A percentile compares a stretch with the other conserved stretches of the same genome.
Evolutionary conservation across 2,329 filamentous ascomycete genomes (phyloP).

Genomic region (Albophoma yamanashiensis): DNA sequence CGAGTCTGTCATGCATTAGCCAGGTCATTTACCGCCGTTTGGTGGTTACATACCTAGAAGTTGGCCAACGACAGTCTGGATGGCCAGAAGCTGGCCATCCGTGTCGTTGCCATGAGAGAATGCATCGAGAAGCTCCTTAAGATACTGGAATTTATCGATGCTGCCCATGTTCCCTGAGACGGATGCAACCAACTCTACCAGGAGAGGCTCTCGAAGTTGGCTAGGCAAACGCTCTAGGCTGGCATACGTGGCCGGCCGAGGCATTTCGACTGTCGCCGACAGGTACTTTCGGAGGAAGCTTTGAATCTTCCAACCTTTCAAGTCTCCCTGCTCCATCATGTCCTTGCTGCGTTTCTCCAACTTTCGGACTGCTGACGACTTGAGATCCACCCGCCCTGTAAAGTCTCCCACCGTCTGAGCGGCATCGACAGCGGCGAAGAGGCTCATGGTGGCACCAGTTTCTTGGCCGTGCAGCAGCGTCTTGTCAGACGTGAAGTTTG

Average conservation of each 20-base stretch:
- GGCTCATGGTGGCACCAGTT: conserved; percentile 11
- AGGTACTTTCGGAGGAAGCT: conserved; percentile 30
- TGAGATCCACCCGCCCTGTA: conserved; percentile 11
- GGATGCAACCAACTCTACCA: conserved; percentile 19
- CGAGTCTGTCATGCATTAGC: conserved; percentile 11
- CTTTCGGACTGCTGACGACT: conserved; percentile 20
- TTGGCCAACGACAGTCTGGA: conserved; percentile 29
- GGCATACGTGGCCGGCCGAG: conserved; percentile 23
- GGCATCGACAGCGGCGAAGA: conserved; percentile 23
- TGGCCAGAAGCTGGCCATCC: conserved; percentile 31
- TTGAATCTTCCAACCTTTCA: conserved; percentile 34
- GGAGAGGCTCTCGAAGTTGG: conserved; percentile 18
- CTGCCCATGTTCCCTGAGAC: conserved; percentile 21
- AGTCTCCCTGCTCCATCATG: conserved; percentile 21
- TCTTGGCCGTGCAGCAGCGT: conserved; percentile 15
- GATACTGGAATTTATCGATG: conserved; percentile 23
- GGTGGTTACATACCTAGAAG: conserved; percentile 22
- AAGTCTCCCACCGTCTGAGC: conserved; percentile 12
- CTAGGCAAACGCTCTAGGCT: conserved; percentile 15
- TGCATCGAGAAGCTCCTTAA: conserved; percentile 24
- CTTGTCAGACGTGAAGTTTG: conserved; percentile 17
- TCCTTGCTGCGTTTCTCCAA: conserved; percentile 23
- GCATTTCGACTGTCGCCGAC: conserved; percentile 16
- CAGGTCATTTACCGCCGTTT: conserved; percentile 5
- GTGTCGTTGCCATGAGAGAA: conserved; percentile 18